Evolutionary conservation across 441 rosid species (phyloP), one percentile per base, ranked within the genome.

Genomic region (Jatropha multifida): DNA sequence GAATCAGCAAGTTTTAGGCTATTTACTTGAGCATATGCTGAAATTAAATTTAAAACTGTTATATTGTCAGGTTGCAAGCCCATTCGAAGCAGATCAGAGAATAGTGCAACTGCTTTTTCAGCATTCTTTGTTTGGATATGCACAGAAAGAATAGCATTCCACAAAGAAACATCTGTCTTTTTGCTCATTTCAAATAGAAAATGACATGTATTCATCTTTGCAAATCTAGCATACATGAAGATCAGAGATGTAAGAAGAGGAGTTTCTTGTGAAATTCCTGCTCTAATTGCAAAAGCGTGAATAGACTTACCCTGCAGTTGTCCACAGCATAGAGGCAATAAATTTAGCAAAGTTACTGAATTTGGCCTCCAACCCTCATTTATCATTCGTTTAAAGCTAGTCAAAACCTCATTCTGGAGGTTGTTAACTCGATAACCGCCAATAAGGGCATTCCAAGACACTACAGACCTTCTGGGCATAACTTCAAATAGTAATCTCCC

Each of bases 381-480:
- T 63, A 81, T 83, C 71, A 78, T 81, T 68, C 54, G 74, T 65
- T 56, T 32, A 75, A 88, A 87, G 23, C 82, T 77, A 72, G 40
- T 74, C 83, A 88, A 68, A 73, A 85, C 91, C 81, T 86, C 83
- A n/a, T 85, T 75, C 32, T 81, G 81, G 71, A 82, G 82, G 15
- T 90, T 90, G 80, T 86, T 86, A 81, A 69, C 67, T 88, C 86
- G 83, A 72, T 83, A 88, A 38, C 92, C 94, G 6, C 90, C 83
- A 55, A 94, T 85, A 54, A 90, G 67, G 23, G 96, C 71, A 48
- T 90, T 86, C 72, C 87, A 90, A 0, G 94, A 80, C 64, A 90
- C 88, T 11, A 87, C 81, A 78, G 84, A 75, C 69, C 81, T 90
- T 79, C 76, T 85, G 5, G 85, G 89, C 73, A 78, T 86, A 81